These are phyloP conservation scores for Quercus phellos DNA, from an alignment of 331 rosid genomes.

Conservation along the genomic window DNA sequence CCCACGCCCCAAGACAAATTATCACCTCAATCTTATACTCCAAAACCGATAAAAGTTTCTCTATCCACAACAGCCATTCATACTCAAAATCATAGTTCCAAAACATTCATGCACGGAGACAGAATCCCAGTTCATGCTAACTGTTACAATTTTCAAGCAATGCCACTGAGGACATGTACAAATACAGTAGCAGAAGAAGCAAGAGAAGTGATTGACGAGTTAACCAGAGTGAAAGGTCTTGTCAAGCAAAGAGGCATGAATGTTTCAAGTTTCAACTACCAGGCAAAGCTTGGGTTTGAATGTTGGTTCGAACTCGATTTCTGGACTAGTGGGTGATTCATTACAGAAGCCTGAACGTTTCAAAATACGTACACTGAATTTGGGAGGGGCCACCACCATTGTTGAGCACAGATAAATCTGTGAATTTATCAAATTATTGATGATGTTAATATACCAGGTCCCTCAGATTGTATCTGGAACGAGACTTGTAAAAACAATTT, in stretches of 20 bases:
- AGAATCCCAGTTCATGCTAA: no score
- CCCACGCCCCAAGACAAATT: neutral
- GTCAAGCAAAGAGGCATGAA: neutral
- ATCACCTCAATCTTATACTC: neutral
- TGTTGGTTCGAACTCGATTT: neutral
- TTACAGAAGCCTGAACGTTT: slow-evolving; percentile 12
- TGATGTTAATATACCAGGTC: no score
- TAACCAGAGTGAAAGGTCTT: neutral
- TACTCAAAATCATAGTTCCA: neutral
- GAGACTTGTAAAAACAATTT: no score
- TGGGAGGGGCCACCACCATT: neutral
- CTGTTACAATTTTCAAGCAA: no score
- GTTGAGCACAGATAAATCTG: neutral
- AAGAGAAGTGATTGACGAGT: neutral
- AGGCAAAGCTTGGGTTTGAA: neutral
- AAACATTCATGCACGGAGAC: neutral
- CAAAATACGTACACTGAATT: slow-evolving; percentile 21
- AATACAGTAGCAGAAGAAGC: no score
- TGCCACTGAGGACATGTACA: no score
- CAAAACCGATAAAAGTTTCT: neutral
- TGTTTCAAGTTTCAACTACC: neutral
- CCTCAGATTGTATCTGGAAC: no score
- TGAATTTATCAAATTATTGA: neutral
- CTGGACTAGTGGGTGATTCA: neutral
- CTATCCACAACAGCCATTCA: neutral